Percentiles rank a stretch among this genome's conserved stretches.
Evolutionary conservation across 1,139 yeast species (phyloP).

Genomic region (Geotrichum reessii): DNA sequence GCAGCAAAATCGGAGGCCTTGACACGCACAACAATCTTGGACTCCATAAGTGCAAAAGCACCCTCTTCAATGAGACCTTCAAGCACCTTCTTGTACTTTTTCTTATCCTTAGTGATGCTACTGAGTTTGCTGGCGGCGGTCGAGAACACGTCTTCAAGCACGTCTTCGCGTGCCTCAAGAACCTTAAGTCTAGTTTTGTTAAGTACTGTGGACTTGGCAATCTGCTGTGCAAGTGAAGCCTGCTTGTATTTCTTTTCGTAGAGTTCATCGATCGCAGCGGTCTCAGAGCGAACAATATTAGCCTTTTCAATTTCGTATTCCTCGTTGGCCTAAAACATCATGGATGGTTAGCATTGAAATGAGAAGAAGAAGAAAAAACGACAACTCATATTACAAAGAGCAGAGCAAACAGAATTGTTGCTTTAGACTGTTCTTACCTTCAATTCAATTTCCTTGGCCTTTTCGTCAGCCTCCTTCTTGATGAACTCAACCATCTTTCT

Average conservation of each 20-base stretch:
- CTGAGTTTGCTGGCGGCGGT: slow-evolving; percentile 20
- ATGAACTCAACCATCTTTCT: slow-evolving; percentile 98
- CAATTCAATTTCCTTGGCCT: slow-evolving; percentile 90
- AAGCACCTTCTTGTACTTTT: slow-evolving; percentile 69
- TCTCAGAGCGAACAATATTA: slow-evolving; percentile 85
- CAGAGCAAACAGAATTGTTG: background rate
- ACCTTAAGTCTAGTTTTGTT: slow-evolving; percentile 92
- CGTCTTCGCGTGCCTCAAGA: slow-evolving; percentile 51
- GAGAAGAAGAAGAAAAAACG: background rate
- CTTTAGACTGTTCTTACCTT: slow-evolving; percentile 42
- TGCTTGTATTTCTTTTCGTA: slow-evolving; percentile 85
- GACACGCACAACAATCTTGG: slow-evolving; percentile 53
- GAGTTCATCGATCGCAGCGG: slow-evolving; percentile 74
- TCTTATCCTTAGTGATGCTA: slow-evolving; percentile 55
- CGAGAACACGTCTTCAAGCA: slow-evolving; percentile 4
- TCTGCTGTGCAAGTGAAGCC: slow-evolving; percentile 89
- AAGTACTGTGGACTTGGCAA: slow-evolving; percentile 88
- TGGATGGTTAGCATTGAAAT: background rate
- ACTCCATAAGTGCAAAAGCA: slow-evolving; percentile 56
- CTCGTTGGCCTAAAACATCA: slow-evolving; percentile 75
- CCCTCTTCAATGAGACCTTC: slow-evolving; percentile 43
- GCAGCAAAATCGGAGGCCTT: slow-evolving; percentile 32
- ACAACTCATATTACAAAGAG: background rate
- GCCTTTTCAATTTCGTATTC: slow-evolving; percentile 98
- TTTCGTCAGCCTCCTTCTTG: slow-evolving; percentile 97